Percentiles rank a stretch among this genome's conserved stretches.
phyloP scores from a whole-genome alignment of 2,329 filamentous ascomycete species.

The Diaporthe ampelina region DNA sequence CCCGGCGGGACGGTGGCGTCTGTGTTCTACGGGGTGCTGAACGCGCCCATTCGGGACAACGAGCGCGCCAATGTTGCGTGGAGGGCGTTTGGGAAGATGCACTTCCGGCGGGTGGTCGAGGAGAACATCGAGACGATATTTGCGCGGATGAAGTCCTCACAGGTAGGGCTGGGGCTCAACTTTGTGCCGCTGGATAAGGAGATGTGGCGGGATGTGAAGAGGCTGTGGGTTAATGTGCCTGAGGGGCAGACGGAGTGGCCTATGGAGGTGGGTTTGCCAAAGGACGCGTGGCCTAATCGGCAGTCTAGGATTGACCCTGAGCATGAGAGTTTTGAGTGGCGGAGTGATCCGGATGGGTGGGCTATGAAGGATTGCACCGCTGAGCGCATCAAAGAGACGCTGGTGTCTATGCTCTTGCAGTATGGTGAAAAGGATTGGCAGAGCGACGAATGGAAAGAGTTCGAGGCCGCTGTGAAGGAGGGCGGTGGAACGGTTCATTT shows the following conservation, averaged over 20 bases:
- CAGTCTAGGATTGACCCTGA: neutral
- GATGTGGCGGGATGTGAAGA: neutral
- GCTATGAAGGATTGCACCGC: neutral
- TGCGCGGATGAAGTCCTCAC: neutral
- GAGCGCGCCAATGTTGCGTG: slow-evolving; percentile 18
- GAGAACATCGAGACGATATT: neutral
- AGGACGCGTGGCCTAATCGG: neutral
- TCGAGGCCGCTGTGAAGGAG: neutral
- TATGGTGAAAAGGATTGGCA: slow-evolving; percentile 19
- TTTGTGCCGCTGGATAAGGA: slow-evolving; percentile 5
- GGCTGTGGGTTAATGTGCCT: slow-evolving; percentile 18
- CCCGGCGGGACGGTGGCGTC: slow-evolving; percentile 38
- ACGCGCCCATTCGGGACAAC: neutral
- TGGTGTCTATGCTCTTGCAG: neutral
- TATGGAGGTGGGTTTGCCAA: neutral
- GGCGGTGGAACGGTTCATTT: neutral
- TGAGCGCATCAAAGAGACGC: neutral
- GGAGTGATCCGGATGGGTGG: slow-evolving; percentile 4
- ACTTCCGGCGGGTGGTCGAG: neutral
- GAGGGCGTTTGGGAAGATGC: neutral
- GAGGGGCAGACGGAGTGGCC: slow-evolving; percentile 15
- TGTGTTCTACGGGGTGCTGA: slow-evolving; percentile 35
- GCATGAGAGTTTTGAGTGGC: slow-evolving; percentile 1
- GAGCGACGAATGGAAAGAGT: neutral
- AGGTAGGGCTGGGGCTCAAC: slow-evolving; percentile 1